Conservation (phyloP, 805 yeast genomes). For the Cyberlindnera petersonii region DNA sequence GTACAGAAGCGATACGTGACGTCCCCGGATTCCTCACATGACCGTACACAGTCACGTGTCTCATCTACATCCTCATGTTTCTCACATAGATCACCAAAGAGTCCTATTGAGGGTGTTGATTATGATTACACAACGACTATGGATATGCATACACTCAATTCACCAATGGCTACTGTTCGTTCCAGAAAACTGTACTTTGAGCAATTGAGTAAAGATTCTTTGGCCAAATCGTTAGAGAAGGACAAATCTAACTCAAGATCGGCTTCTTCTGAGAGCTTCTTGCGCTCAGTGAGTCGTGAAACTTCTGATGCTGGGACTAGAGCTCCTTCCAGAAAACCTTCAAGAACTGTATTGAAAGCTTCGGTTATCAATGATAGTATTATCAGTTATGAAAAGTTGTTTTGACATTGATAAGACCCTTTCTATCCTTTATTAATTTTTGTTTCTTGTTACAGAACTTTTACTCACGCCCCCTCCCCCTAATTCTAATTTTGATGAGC, state of each 20-base stretch:
- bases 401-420: not conserved
- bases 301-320: not conserved
- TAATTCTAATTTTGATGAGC: not conserved
- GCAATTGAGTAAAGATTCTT: conserved; percentile 6
- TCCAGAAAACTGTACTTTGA: conserved; percentile 22
- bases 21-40: not conserved
- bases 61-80: conserved; percentile 8
- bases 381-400: conserved; percentile 24
- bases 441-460: too few relatives aligned
- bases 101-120: conserved; percentile 1
- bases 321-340: conserved; percentile 12
- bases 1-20: too few relatives aligned
- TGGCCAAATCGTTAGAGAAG: too few relatives aligned
- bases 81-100: conserved; percentile 1
- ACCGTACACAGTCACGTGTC: not conserved
- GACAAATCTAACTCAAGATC: not conserved
- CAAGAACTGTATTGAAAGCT: conserved; percentile 22
- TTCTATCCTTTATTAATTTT: not conserved
- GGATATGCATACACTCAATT: too few relatives aligned
- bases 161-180: conserved; percentile 3
- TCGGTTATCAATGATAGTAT: conserved; percentile 19
- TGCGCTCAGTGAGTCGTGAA: not conserved
- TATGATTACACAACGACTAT: not conserved
- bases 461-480: too few relatives aligned
- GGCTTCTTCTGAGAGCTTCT: not conserved